Conservation (phyloP, 1,284 basidiomycete genomes). For the Cryptococcus hybrid region DNA sequence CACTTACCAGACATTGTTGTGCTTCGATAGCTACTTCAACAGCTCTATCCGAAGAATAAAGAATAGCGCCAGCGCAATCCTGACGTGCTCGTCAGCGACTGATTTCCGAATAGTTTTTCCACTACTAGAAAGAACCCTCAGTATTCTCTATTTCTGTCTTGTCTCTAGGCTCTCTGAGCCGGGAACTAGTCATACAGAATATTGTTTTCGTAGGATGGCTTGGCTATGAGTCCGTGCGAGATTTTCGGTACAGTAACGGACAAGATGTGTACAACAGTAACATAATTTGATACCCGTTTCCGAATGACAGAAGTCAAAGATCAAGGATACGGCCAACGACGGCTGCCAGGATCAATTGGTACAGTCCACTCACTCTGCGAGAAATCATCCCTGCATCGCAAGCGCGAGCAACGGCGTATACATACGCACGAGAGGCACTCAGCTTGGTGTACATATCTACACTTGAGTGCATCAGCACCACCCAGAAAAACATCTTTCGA, state of each 20-base stretch:
- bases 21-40: conserved; percentile 87
- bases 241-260: no score
- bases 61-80: conserved; percentile 90
- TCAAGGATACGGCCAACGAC: background rate
- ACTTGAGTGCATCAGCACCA: background rate
- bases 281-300: no score
- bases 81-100: conserved; percentile 38
- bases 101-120: background rate
- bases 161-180: no score
- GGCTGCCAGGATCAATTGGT: background rate
- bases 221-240: no score
- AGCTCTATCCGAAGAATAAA: conserved; percentile 85
- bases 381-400: conserved; percentile 81
- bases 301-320: background rate
- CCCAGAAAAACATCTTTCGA: background rate
- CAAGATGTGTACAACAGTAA: no score
- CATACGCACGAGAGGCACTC: conserved; percentile 82
- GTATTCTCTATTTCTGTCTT: no score
- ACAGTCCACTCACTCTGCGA: conserved; percentile 61
- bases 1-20: conserved; percentile 70
- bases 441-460: conserved; percentile 93
- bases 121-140: background rate
- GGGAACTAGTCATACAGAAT: no score
- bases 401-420: conserved; percentile 86
- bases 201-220: no score